A percentile compares a stretch with the other conserved stretches of the same genome.
Conservation (phyloP, 805 yeast genomes). For the Tetrapisispora taiwanensis region DNA sequence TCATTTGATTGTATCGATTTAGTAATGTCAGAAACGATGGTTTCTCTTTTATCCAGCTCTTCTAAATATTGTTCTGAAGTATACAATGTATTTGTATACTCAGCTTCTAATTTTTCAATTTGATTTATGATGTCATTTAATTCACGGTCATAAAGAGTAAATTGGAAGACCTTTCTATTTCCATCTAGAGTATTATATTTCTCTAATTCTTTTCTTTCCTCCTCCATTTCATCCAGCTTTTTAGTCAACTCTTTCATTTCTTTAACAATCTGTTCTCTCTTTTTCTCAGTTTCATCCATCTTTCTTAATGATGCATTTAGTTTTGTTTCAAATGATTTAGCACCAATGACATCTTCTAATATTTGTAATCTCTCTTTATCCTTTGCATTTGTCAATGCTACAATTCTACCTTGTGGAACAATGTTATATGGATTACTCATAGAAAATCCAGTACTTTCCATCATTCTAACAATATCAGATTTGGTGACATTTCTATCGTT, state of each 20-base stretch:
- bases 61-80: slow-evolving; percentile 45
- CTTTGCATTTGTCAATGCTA: slow-evolving; percentile 79
- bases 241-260: slow-evolving; percentile 60
- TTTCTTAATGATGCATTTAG: slow-evolving; percentile 70
- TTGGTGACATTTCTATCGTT: slow-evolving; percentile 73
- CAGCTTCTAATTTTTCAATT: slow-evolving; percentile 51
- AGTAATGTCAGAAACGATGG: slow-evolving; percentile 35
- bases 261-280: slow-evolving; percentile 63
- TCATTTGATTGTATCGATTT: slow-evolving; percentile 38
- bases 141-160: slow-evolving; percentile 69
- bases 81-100: slow-evolving; percentile 41
- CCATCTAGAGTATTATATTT: slow-evolving; percentile 59
- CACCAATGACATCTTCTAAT: slow-evolving; percentile 90
- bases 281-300: slow-evolving; percentile 61
- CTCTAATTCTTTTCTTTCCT: slow-evolving; percentile 68
- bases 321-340: slow-evolving; percentile 77
- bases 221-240: slow-evolving; percentile 65
- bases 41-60: slow-evolving; percentile 55
- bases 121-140: slow-evolving; percentile 47
- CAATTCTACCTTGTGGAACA: slow-evolving; percentile 92
- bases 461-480: slow-evolving; percentile 66
- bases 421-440: slow-evolving; percentile 87
- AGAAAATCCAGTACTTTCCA: slow-evolving; percentile 90
- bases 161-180: slow-evolving; percentile 61
- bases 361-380: slow-evolving; percentile 70